phyloP scores from a whole-genome alignment of 2,329 filamentous ascomycete genomes.

The Aspergillus fischeri region DNA sequence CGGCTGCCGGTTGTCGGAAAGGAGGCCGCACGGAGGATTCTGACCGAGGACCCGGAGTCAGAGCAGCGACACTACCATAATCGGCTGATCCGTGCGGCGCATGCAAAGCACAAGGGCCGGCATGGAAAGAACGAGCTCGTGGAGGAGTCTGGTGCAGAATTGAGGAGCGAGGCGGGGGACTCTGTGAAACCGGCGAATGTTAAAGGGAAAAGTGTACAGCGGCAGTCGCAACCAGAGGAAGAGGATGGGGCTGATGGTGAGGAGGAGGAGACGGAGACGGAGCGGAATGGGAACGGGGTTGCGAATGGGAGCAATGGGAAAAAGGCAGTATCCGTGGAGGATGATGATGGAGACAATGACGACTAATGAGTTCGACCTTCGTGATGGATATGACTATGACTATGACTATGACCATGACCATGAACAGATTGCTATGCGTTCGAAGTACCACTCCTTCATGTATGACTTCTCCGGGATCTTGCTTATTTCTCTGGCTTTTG shows the following conservation, averaged over 20 bases:
- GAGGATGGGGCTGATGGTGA: not conserved
- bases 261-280: not conserved
- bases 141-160: constrained; percentile 24
- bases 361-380: not conserved
- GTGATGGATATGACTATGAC: not conserved
- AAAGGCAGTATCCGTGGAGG: not conserved
- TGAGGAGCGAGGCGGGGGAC: constrained; percentile 19
- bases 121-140: constrained; percentile 8
- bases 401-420: not conserved
- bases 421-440: not conserved
- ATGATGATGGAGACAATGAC: not conserved
- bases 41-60: constrained; percentile 34
- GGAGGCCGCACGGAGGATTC: constrained; percentile 37
- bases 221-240: not conserved
- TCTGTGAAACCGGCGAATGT: constrained; percentile 6
- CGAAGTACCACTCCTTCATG: not conserved
- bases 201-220: constrained; percentile 22
- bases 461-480: not conserved
- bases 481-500: not conserved
- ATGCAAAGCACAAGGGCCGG: constrained; percentile 14
- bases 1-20: constrained; percentile 38
- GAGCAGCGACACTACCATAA: constrained; percentile 35
- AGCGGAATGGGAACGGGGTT: not conserved
- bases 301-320: not conserved
- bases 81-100: constrained; percentile 25